phyloP scores from a whole-genome alignment of 495 filamentous ascomycete genomes.

The Letharia lupina region DNA sequence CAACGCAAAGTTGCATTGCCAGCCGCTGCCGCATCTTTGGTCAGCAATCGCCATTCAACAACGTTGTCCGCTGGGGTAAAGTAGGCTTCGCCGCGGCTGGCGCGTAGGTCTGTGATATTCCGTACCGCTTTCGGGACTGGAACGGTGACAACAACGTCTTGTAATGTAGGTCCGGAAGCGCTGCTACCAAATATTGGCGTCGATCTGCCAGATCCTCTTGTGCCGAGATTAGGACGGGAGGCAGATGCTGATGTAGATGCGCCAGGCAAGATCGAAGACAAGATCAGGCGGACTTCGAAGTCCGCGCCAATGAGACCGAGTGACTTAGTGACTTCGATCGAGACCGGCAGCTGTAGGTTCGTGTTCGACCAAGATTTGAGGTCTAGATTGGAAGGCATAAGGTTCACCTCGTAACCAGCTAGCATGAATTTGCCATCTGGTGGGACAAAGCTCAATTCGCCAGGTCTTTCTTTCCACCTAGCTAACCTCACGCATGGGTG shows the following conservation, averaged over 20 bases:
- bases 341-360: slow-evolving; percentile 72
- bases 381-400: slow-evolving; percentile 55
- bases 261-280: slow-evolving; percentile 52
- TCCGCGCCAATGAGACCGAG: slow-evolving; percentile 67
- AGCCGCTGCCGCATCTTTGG: slow-evolving; percentile 52
- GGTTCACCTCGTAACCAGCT: slow-evolving; percentile 88
- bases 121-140: slow-evolving; percentile 74
- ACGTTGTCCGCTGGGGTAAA: slow-evolving; percentile 61
- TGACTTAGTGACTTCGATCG: slow-evolving; percentile 69
- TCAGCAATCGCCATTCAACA: slow-evolving; percentile 78
- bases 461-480: slow-evolving; percentile 77
- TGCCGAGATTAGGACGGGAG: slow-evolving; percentile 31
- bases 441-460: slow-evolving; percentile 87
- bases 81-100: slow-evolving; percentile 75
- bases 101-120: slow-evolving; percentile 77
- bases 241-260: slow-evolving; percentile 27
- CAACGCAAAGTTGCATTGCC: slow-evolving; percentile 71
- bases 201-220: slow-evolving; percentile 43
- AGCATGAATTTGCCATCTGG: slow-evolving; percentile 94
- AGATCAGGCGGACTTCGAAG: slow-evolving; percentile 76
- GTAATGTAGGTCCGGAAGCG: slow-evolving; percentile 50
- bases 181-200: slow-evolving; percentile 53
- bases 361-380: slow-evolving; percentile 41
- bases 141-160: slow-evolving; percentile 72
- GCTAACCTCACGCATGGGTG: slow-evolving; percentile 88